A percentile compares a stretch with the other conserved stretches of the same genome.
Evolutionary conservation across 1,139 yeast genomes (phyloP).

Genomic region (Debaryomycetaceae sp.): DNA sequence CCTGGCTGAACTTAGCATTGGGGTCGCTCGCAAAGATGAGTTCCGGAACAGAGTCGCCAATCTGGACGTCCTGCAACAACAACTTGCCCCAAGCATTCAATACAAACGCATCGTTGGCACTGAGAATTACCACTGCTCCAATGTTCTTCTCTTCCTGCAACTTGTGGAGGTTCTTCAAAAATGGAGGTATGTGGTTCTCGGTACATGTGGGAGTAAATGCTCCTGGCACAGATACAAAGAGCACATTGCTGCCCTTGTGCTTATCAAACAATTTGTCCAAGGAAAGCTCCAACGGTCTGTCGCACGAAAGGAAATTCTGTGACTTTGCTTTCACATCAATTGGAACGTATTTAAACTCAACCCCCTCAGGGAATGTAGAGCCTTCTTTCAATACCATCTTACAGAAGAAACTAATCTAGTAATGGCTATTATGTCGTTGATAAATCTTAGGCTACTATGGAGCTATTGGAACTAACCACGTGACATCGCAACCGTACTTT

Average conservation of each 20-base stretch:
- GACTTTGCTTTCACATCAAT: constrained; percentile 34
- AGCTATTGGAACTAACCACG: background rate
- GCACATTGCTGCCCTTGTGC: constrained; percentile 41
- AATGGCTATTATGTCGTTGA: too few species aligned
- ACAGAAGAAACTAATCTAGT: background rate
- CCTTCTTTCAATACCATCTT: constrained; percentile 16
- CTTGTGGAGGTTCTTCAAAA: constrained; percentile 48
- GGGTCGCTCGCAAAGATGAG: constrained; percentile 76
- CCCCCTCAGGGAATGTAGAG: constrained; percentile 48
- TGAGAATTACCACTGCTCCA: constrained; percentile 62
- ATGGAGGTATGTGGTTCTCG: constrained; percentile 77
- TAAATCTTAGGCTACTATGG: too few species aligned
- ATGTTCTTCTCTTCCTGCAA: constrained; percentile 57
- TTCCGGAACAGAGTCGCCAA: constrained; percentile 32
- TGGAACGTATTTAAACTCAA: constrained; percentile 57
- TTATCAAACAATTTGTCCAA: constrained; percentile 20
- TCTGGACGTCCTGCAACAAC: constrained; percentile 31
- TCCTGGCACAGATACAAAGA: constrained; percentile 82
- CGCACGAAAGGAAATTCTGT: constrained; percentile 49
- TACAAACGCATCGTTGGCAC: constrained; percentile 79
- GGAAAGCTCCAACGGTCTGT: constrained; percentile 27
- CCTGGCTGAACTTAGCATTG: constrained; percentile 57
- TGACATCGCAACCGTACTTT: background rate
- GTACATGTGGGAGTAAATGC: constrained; percentile 93
- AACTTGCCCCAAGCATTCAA: constrained; percentile 74